These are phyloP conservation scores for Crataegus laevigata DNA, from an alignment of 306 rosid genomes.

Conservation along the genomic window DNA sequence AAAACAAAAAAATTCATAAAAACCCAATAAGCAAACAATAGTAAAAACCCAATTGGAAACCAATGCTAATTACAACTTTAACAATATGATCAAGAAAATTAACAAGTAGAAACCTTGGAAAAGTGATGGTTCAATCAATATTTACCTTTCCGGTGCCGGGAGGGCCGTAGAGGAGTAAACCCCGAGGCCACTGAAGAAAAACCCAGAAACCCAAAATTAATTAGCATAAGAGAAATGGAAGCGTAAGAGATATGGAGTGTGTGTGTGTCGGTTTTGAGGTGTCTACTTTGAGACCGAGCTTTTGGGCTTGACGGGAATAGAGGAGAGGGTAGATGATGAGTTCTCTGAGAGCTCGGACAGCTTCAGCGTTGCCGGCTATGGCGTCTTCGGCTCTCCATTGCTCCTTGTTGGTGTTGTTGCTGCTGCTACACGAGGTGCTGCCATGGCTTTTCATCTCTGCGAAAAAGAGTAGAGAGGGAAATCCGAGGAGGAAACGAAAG, in stretches of 20 bases:
- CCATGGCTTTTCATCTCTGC: neutral
- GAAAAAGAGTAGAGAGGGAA: neutral
- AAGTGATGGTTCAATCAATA: neutral
- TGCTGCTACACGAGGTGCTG: neutral
- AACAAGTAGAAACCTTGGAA: neutral
- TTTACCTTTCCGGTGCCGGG: conserved; percentile 92
- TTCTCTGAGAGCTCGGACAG: conserved; percentile 70
- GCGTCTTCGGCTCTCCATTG: conserved; percentile 68
- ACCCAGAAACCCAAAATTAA: conserved; percentile 6
- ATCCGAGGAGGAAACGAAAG: neutral
- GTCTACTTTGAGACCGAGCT: conserved; percentile 63
- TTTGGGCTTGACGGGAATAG: conserved; percentile 41
- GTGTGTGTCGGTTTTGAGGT: no score
- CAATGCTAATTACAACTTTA: neutral
- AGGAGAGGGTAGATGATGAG: conserved; percentile 61
- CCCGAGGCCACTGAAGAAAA: conserved; percentile 73
- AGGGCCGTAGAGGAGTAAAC: conserved; percentile 81
- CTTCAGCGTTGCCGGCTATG: conserved; percentile 65
- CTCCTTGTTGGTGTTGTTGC: neutral
- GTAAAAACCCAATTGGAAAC: neutral
- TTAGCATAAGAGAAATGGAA: neutral
- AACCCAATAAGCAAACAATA: neutral
- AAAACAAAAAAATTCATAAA: neutral
- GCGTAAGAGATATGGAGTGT: neutral
- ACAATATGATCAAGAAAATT: neutral